Base-by-base conservation (phyloP, 352 stramenopile genomes). In the Phytophthora megakarya region DNA sequence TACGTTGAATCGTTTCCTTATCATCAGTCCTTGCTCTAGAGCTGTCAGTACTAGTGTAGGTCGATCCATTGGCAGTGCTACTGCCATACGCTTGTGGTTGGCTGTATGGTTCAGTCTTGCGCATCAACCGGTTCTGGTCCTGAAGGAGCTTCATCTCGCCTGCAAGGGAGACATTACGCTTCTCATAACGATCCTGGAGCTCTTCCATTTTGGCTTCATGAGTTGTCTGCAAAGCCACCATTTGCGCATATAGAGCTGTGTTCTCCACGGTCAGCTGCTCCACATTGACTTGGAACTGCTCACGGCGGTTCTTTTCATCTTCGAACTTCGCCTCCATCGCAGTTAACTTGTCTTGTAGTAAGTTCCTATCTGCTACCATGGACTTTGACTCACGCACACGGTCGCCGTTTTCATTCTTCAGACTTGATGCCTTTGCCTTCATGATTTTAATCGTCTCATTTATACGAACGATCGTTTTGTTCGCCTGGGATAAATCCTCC, bases 261-360 rank as follows among this genome's bases (percentile, higher is more conserved):
- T 94, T 96, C 43, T 95, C 87, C 18, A 92, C 82, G 3, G 85
- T 92, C 13, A 95, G 56, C 53, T 95, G 87, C 66, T 95, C 84
- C 11, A 92, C 80, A 26, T 89, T 86, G n/a, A 95, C 81, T 62
- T 95, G 83, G 58, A 95, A 95, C 47, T 95, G 83, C 62, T 95
- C 85, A 18, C 85, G 77, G 1, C 85, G 84, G 11, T 77, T 68
- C 65, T 93, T 93, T 47, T 95, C 87, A 32, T 93, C 84, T 32
- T 89, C 77, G 48, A 92, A 89, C 54, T 90, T 92, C 13, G 65
- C 66, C 30, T 93, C 81, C 61, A 94, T 79, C 13, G 77, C 69
- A 11, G 62, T 54, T 10, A 93, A 53, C 38, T 79, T 82, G 57
- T 96, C 86, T 39, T 85, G 73, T 13, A 92, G 57, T 33, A 90